Evolutionary conservation across 73 alveolate genomes (phyloP).

Genomic region (Uronychia binucleata): DNA sequence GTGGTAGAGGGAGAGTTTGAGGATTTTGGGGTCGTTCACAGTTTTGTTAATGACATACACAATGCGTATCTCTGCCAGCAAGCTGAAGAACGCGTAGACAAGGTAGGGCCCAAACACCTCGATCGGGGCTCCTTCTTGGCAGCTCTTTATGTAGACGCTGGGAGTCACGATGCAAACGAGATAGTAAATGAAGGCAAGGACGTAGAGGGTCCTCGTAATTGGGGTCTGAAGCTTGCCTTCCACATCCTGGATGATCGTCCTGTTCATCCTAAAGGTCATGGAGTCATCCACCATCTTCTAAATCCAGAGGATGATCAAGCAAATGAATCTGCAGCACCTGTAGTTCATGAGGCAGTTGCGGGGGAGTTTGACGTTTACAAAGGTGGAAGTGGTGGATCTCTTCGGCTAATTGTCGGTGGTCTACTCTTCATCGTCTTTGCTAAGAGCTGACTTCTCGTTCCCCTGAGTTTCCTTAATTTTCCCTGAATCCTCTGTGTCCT

Average conservation of each 20-base stretch:
- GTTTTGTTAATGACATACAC: background rate
- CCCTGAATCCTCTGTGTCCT: too few species aligned
- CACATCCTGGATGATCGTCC: background rate
- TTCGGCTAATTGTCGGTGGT: too few species aligned
- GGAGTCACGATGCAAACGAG: background rate
- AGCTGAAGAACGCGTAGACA: background rate
- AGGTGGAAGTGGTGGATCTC: too few species aligned
- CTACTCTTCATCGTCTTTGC: too few species aligned
- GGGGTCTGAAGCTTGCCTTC: background rate
- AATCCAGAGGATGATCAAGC: background rate
- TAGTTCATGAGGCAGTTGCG: background rate
- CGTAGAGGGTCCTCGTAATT: background rate
- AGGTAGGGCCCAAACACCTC: background rate
- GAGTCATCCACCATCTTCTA: background rate
- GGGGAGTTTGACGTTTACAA: background rate
- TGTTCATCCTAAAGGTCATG: background rate
- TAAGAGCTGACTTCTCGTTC: too few species aligned
- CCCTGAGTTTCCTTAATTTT: too few species aligned
- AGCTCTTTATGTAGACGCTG: background rate
- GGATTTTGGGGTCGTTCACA: background rate
- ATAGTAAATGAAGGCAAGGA: conserved; percentile 1
- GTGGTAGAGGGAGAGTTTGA: background rate
- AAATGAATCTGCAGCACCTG: background rate
- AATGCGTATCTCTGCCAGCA: background rate
- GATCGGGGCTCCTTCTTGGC: conserved; percentile 3